phyloP scores from a whole-genome alignment of 208 protist genomes.

The Trypanosoma mega region DNA sequence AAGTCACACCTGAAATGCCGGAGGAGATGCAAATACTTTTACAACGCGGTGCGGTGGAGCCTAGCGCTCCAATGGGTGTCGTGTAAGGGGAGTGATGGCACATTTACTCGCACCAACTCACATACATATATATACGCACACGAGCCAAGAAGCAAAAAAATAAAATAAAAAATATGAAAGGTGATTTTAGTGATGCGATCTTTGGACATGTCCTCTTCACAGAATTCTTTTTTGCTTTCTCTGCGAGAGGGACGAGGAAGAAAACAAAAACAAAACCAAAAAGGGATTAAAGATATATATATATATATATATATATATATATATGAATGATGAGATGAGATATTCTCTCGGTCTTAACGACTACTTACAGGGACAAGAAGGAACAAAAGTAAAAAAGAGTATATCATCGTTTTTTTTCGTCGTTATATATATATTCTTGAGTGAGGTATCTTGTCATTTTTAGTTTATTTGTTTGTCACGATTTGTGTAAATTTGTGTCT shows the following conservation, averaged over 20 bases:
- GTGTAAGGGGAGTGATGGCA: neutral
- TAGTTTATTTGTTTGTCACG: neutral
- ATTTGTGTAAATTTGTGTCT: constrained; percentile 7
- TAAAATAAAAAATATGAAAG: too few species aligned
- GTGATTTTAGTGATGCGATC: too few species aligned
- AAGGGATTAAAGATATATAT: too few species aligned
- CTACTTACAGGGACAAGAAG: too few species aligned
- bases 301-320: too few species aligned
- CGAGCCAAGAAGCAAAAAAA: too few species aligned
- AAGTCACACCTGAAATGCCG: constrained; percentile 86
- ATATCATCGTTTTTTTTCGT: too few species aligned
- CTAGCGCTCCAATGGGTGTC: constrained; percentile 15
- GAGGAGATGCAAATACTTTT: constrained; percentile 79
- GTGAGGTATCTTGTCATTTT: neutral
- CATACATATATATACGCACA: too few species aligned
- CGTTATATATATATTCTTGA: constrained; percentile 9
- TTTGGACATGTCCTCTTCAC: neutral
- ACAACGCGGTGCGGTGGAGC: constrained; percentile 65
- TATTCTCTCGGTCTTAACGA: neutral
- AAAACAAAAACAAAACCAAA: neutral
- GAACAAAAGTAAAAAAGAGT: neutral
- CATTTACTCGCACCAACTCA: too few species aligned
- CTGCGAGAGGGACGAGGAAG: neutral
- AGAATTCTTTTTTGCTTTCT: neutral
- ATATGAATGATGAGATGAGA: too few species aligned